Base-by-base conservation (phyloP, 805 yeast genomes). In the Zygotorulaspora danielsina region DNA sequence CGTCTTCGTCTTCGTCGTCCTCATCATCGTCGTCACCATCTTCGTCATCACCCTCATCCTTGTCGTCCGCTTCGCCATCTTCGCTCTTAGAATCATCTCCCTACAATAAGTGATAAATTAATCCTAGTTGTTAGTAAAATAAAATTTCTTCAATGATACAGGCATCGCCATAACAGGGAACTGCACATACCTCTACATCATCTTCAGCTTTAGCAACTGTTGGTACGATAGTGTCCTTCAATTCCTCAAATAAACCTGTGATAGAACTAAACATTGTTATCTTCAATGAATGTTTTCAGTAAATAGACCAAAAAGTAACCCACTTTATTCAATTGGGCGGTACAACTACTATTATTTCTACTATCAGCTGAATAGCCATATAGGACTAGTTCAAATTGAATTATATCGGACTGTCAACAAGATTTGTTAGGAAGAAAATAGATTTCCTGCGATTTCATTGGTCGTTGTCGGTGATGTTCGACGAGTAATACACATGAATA, bases 121-220 rank as follows among this genome's bases (percentile, higher is more conserved):
- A 45, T 34, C 46, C 59, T 13, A 11, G n/a, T 10, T 8, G 32
- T 29, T 29, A 29, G 32, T 29, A 29, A 21, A 20, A 24, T 13
- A 13, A 24, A 24, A 11, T 24, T 13, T 11, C 27, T 24, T 13
- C 11, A 24, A 11, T 13, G 8, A 24, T 11, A n/a, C 11, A 24
- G 12, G 12, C 27, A 24, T 24, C 4, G 8, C 13, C 7, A 7
- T 7, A 24, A 24, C 12, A 4, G 12, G 7, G 33, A 39, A 43
- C 48, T 30, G 42, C 51, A 28, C 44, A 43, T 42, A 50, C 53
- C 17, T 44, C 45, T 42, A 51, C 58, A 36, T 60, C 66, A 45
- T 62, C 69, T 55, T 84, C 95, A 56, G 95, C 96, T 69, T 74
- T 79, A 38, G 94, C 95, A 41, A 74, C 74, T 54, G 84, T 74